Base-by-base conservation (phyloP, 352 stramenopile genomes). In the Phytophthora foliorum region DNA sequence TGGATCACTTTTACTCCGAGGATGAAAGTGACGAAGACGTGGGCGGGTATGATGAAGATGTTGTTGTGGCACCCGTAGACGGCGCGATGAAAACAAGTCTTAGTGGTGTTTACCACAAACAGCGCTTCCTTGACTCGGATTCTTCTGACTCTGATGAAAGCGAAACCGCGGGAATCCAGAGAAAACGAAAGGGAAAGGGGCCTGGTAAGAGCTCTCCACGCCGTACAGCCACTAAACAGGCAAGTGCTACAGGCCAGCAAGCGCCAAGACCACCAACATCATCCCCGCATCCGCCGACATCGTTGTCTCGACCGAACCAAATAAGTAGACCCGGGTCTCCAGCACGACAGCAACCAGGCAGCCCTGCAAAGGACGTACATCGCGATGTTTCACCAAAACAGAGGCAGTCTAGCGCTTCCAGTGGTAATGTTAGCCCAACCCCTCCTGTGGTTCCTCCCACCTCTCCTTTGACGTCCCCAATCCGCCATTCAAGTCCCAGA, bases 1-100 rank as follows among this genome's bases (percentile, higher is more conserved):
- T 95, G 22, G 85, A 94, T 55, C 69, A 81, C 34, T 95, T 95
- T 64, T 94, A 93, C 57, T 93, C 86, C 3, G 83, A 93, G 34
- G 77, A 91, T 39, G 85, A 92, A 46, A 92, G 81, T 52, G 81
- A 86, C 19, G 71, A 77, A 17, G 63, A 86, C 22, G 59, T 50
- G 14, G 72, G 66, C 0, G 71, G 69, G 3, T 57, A 85, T 31
- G 81, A 90, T 53, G 82, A 89, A 52, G 84, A 90, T 34, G 81
- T 95, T 14, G 67, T 76, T 13, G 74, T 93, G 14, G 65, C 69
- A 14, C 69, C 71, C 38, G 74, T 51, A 2, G 63, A 74, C 49
- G 69, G 42, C 42, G 63, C 55, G 32, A 48, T 75, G 25, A 75
- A 80, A n/a, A 65, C 65, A 22, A 61, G 44, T 25, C 56, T 54